Evolutionary conservation across 2,329 filamentous ascomycete species (phyloP).

Genomic region (Fusarium ramigenum): DNA sequence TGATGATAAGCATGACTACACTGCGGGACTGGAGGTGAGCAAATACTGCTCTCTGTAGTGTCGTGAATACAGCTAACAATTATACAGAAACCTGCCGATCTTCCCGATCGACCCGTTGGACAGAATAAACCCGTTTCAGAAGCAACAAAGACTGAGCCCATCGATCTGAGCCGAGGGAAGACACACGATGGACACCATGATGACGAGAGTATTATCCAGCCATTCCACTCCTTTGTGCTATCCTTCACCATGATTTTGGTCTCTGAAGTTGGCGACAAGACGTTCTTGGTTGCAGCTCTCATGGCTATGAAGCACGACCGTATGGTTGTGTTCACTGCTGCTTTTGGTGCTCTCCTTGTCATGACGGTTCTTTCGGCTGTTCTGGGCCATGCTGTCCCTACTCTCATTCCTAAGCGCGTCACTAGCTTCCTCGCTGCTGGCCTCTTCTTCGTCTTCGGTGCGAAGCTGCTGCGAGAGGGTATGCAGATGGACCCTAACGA

Average conservation of each 20-base stretch:
- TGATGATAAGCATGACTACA: conserved; percentile 45
- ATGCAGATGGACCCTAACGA: conserved; percentile 89
- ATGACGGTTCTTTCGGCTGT: conserved; percentile 97
- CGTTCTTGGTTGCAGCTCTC: conserved; percentile 93
- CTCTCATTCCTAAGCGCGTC: conserved; percentile 87
- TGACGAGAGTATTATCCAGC: conserved; percentile 75
- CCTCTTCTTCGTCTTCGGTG: conserved; percentile 90
- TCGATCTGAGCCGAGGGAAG: conserved; percentile 55
- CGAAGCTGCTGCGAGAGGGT: conserved; percentile 84
- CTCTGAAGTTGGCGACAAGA: conserved; percentile 98
- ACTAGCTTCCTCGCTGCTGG: conserved; percentile 87
- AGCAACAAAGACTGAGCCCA: conserved; percentile 71
- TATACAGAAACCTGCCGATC: conserved; percentile 78
- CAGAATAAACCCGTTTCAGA: conserved; percentile 75
- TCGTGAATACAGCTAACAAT: conserved; percentile 25
- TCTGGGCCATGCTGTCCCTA: conserved; percentile 90
- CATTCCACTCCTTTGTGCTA: conserved; percentile 87
- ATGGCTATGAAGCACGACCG: conserved; percentile 99
- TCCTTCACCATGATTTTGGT: conserved; percentile 98
- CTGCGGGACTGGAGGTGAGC: conserved; percentile 50
- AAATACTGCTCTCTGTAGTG: neutral
- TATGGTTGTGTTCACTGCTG: conserved; percentile 91
- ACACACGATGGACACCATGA: conserved; percentile 57
- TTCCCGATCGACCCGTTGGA: conserved; percentile 82
- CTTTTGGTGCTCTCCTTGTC: conserved; percentile 87